These are phyloP conservation scores for Saccharomyces hybrid DNA, from an alignment of 1,139 yeast genomes.

Conservation along the genomic window DNA sequence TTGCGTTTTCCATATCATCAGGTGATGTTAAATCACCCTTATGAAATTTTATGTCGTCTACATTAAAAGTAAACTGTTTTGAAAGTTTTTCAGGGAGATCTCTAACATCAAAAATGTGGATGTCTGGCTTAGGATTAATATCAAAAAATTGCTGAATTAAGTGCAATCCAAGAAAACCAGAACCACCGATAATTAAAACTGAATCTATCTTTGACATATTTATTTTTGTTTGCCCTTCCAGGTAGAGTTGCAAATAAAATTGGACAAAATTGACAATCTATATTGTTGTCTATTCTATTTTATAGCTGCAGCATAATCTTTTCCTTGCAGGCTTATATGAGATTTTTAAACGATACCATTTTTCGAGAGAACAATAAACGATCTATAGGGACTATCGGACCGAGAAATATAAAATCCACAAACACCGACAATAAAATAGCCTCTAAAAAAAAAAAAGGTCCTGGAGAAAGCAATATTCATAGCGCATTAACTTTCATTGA, in stretches of 20 bases:
- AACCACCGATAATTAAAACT: constrained; percentile 83
- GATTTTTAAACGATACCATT: neutral
- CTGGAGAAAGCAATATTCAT: no score
- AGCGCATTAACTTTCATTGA: no score
- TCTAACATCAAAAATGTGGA: constrained; percentile 86
- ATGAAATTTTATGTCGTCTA: constrained; percentile 48
- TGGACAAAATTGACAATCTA: neutral
- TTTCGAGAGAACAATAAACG: neutral
- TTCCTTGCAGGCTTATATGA: neutral
- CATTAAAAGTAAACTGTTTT: constrained; percentile 65
- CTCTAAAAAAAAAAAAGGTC: neutral
- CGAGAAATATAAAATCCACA: neutral
- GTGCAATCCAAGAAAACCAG: constrained; percentile 92
- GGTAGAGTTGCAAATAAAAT: neutral
- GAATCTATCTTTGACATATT: constrained; percentile 38
- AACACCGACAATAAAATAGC: neutral
- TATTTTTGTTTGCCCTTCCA: neutral
- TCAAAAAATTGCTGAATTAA: constrained; percentile 76
- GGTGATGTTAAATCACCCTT: constrained; percentile 80
- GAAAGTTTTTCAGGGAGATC: constrained; percentile 70
- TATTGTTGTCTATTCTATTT: neutral
- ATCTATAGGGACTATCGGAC: neutral
- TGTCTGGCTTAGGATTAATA: constrained; percentile 57
- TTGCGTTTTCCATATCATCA: constrained; percentile 59
- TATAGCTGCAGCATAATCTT: neutral